Conservation (phyloP, 257 asterid species). For the Rauvolfia tetraphylla region DNA sequence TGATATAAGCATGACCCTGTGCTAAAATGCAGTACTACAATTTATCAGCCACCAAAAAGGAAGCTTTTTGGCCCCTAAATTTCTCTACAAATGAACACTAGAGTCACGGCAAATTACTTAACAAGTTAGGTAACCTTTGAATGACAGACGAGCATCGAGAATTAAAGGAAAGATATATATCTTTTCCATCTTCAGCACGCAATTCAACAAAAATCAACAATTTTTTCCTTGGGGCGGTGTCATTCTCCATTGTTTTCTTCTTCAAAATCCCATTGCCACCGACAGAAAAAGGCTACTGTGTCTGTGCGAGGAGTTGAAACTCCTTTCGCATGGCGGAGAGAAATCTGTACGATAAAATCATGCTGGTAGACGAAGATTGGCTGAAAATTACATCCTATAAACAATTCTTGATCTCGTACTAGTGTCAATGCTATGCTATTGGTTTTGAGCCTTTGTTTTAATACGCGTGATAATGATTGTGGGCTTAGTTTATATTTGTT, state of each 20-base stretch:
- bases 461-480: conserved; percentile 9
- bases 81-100: no score
- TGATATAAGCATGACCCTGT: no score
- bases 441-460: neutral
- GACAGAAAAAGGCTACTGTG: neutral
- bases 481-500: conserved; percentile 16
- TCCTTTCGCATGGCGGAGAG: neutral
- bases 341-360: neutral
- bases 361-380: conserved; percentile 14
- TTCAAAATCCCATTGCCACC: neutral
- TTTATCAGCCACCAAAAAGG: no score
- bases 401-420: neutral
- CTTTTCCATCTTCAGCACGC: neutral
- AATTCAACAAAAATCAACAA: neutral
- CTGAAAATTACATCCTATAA: neutral
- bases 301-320: conserved; percentile 2
- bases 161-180: neutral
- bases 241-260: neutral
- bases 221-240: no score
- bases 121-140: no score
- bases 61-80: no score
- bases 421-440: neutral
- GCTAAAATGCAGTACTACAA: no score
- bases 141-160: no score
- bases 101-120: no score